Percentiles rank a stretch among this genome's conserved stretches.
These are phyloP conservation scores for Calycina marina DNA, from an alignment of 2,329 filamentous ascomycete genomes.

Conservation along the genomic window DNA sequence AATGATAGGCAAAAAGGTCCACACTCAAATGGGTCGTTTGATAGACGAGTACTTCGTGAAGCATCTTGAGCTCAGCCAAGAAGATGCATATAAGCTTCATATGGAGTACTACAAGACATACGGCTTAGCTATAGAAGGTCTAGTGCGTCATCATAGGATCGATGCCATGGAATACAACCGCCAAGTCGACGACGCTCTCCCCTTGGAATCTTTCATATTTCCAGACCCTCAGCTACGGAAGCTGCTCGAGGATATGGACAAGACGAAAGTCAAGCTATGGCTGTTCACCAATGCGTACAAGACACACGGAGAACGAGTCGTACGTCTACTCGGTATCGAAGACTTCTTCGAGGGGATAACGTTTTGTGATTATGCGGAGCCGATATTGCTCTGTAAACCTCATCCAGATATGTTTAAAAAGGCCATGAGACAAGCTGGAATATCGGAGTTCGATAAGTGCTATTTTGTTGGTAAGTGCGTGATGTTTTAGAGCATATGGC, in stretches of 20 bases:
- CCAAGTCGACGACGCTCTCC: constrained; percentile 88
- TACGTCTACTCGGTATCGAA: constrained; percentile 66
- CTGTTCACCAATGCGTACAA: constrained; percentile 94
- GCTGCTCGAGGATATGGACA: constrained; percentile 72
- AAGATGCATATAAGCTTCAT: constrained; percentile 78
- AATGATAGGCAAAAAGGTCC: constrained; percentile 56
- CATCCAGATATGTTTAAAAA: constrained; percentile 70
- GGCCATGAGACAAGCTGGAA: constrained; percentile 73
- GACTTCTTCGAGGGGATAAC: constrained; percentile 91
- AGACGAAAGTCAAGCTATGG: constrained; percentile 73
- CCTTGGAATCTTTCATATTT: constrained; percentile 70
- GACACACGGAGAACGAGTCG: constrained; percentile 71
- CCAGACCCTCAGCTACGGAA: constrained; percentile 60
- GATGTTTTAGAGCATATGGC: background rate
- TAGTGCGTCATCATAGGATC: constrained; percentile 88
- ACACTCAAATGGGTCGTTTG: constrained; percentile 74
- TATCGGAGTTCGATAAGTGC: constrained; percentile 53
- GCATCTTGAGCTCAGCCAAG: constrained; percentile 57
- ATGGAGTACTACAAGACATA: constrained; percentile 91
- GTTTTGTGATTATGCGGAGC: constrained; percentile 72
- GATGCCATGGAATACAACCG: constrained; percentile 88
- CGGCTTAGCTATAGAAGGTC: constrained; percentile 89
- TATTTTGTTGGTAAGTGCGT: constrained; percentile 76
- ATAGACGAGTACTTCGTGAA: constrained; percentile 43
- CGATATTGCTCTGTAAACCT: constrained; percentile 77